Base-by-base conservation (phyloP, 768 basidiomycete species). In the Coprinopsis cinerea region DNA sequence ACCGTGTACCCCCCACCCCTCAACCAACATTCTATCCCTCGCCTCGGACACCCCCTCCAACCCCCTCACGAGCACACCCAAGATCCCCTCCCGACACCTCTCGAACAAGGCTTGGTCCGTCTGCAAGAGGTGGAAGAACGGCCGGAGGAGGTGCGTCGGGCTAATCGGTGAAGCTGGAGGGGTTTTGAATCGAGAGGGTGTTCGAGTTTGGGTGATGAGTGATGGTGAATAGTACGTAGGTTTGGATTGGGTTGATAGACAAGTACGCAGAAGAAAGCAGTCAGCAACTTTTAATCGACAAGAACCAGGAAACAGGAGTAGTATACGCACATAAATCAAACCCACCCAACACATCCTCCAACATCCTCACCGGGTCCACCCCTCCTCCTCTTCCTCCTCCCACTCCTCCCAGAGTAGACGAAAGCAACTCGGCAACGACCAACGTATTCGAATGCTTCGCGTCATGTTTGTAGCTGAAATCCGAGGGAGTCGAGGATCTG, bases 391-490 rank as follows among this genome's bases (percentile, higher is more conserved):
- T n/a, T n/a, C n/a, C n/a, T n/a, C n/a, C n/a, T 67, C 59, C 41
- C 52, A 55, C 22, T 75, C 72, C 23, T 73, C 58, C 78, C 79
- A 81, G 47, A 87, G 57, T n/a, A n/a, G n/a, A n/a, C n/a, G n/a
- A n/a, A n/a, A n/a, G n/a, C n/a, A n/a, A n/a, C 43, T 71, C 70
- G 7, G 83, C 73, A n/a, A 81, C 73, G 23, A 86, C 64, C 18
- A 88, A 67, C 35, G 68, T 71, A 47, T 68, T 75, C 44, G 63
- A 72, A 41, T 79, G 80, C 60, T 78, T 77, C 4, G 88, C 83
- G 60, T 89, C 85, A 56, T 86, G 82, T 53, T 85, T 88, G 69
- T 90, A 90, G 63, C 82, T 87, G 59, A 89, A 88, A 64, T 90
- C 87, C 0, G 78, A 75, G 0, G 85, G 85, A 40, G 78, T 73